Evolutionary conservation across 2,329 filamentous ascomycete genomes (phyloP).

Genomic region (Colletotrichum limetticola): DNA sequence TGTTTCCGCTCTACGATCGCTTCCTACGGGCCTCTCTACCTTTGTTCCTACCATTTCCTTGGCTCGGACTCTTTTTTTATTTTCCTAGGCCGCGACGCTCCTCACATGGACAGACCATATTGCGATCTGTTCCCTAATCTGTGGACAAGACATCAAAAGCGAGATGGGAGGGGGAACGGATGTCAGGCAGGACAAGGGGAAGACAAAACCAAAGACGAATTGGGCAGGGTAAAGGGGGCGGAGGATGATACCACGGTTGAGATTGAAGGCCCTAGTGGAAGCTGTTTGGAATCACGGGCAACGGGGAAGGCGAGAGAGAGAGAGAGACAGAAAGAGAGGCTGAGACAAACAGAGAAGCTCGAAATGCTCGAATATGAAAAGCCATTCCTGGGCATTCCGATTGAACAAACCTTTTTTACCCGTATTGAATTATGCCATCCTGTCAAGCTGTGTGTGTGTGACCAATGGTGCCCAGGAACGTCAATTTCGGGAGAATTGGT

Average conservation of each 20-base stretch:
- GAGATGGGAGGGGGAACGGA: neutral
- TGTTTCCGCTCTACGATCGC: slow-evolving; percentile 21
- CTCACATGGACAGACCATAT: neutral
- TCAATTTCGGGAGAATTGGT: neutral
- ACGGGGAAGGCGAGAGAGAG: neutral
- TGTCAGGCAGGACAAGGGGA: neutral
- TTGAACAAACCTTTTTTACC: neutral
- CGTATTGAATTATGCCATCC: neutral
- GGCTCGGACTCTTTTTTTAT: neutral
- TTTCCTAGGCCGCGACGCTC: neutral
- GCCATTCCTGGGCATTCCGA: slow-evolving; percentile 28
- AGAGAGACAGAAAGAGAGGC: slow-evolving; percentile 2
- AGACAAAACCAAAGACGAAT: neutral
- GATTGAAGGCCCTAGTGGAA: neutral
- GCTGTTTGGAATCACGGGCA: neutral
- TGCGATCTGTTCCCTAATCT: neutral
- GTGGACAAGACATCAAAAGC: slow-evolving; percentile 16
- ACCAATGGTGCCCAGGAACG: neutral
- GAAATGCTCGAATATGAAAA: slow-evolving; percentile 34
- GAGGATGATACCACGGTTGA: slow-evolving; percentile 35
- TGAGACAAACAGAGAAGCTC: slow-evolving; percentile 9
- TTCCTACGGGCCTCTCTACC: slow-evolving; percentile 12
- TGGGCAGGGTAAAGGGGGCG: slow-evolving; percentile 1
- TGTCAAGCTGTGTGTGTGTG: neutral
- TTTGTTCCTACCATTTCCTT: neutral